Evolutionary conservation across 495 filamentous ascomycete species (phyloP).

Genomic region (Aspergillus campestris): DNA sequence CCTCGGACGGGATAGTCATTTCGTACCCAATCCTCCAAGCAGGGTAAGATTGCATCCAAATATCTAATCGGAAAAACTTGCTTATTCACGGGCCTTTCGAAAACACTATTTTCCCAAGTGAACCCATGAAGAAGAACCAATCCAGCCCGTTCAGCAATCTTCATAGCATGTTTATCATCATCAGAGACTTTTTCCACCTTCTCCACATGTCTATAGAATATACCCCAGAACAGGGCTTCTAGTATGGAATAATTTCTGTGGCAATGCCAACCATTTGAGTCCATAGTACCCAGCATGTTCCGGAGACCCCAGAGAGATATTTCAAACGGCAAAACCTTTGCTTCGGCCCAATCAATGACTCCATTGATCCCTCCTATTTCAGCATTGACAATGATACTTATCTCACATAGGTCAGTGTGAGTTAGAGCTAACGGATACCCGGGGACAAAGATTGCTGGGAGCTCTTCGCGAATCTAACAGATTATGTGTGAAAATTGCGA

Average conservation of each 20-base stretch:
- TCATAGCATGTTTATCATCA: conserved; percentile 8
- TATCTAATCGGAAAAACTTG: conserved; percentile 7
- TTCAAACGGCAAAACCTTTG: conserved; percentile 36
- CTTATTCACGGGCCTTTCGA: conserved; percentile 4
- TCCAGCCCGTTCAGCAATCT: conserved; percentile 9
- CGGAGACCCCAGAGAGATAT: conserved; percentile 33
- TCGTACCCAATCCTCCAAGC: no score
- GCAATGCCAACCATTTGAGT: conserved; percentile 31
- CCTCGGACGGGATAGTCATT: no score
- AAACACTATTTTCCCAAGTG: conserved; percentile 6
- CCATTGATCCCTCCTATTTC: conserved; percentile 32
- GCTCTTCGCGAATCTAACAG: conserved; percentile 10
- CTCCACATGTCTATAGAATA: conserved; percentile 11
- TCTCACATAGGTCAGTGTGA: conserved; percentile 37
- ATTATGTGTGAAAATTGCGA: conserved; percentile 7
- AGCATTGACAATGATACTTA: conserved; percentile 36
- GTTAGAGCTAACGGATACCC: conserved; percentile 34
- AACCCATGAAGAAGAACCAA: conserved; percentile 14
- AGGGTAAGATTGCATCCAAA: conserved; percentile 9
- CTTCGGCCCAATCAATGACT: conserved; percentile 40
- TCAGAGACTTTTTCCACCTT: conserved; percentile 11
- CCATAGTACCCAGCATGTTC: conserved; percentile 31
- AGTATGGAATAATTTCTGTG: conserved; percentile 12
- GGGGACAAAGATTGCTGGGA: conserved; percentile 21
- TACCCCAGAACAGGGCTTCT: conserved; percentile 18